Evolutionary conservation across 371 early-diverging fungal genomes (phyloP), one percentile per base, ranked within the genome.

Genomic region (Rhizoclosmatium hyalinum): DNA sequence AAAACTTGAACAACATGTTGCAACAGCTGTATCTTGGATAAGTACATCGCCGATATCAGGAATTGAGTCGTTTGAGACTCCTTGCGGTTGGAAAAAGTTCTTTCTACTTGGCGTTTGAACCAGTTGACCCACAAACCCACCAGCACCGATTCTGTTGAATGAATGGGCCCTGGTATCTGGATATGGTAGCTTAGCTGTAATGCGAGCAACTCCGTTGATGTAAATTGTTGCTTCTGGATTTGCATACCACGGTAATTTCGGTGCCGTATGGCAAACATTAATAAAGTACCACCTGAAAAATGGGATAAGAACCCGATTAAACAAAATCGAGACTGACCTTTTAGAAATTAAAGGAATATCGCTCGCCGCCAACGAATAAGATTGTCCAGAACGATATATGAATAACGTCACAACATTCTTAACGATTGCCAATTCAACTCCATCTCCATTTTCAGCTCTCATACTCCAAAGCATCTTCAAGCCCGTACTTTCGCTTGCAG

Each of bases 261-360:
- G 79, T 8, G 75, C 71, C 5, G 72, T 46, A 65, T 85, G 88
- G 32, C 78, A 68, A n/a, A 87, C 74, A n/a, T 73, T 77, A n/a
- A 87, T 63, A 68, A 81, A 85, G 67, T 87, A 83, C 88, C 86
- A 86, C 63, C 81, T 73, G 56, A 45, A 19, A 45, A 68, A 17
- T 32, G n/a, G 0, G 10, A 21, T 58, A 17, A 58, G 24, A 68
- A 39, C 54, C 19, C 39, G 53, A 53, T 21, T 19, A 68, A 73
- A 67, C 2, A 65, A 24, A 45, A 57, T 6, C 17, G 12, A 50
- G 6, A 12, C 17, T 50, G 8, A 77, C 77, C 78, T 65, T 55
- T 75, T 54, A 2, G 50, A 24, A n/a, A 67, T 21, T 3, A 79
- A 42, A 12, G 60, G 55, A 57, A 71, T 67, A 14, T 71, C 69